Base-by-base conservation (phyloP, 2,329 filamentous ascomycete species). In the Talaromyces pinophilus region DNA sequence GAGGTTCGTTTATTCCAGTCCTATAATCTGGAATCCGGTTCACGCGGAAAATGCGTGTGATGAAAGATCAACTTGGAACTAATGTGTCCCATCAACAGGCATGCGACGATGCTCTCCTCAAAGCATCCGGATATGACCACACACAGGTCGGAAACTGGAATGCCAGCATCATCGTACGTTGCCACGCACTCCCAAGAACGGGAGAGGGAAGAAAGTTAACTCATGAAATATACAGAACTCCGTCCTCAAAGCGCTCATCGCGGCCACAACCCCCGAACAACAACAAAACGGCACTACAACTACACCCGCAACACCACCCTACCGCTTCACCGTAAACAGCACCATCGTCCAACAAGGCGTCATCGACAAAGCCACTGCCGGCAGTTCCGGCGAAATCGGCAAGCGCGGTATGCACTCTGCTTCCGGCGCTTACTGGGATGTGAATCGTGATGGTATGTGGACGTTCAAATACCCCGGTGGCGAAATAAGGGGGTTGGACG, bases 291-390 rank as follows among this genome's bases (percentile, higher is more conserved):
- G 35, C 48, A 71, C 75, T 5, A 46, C 35, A 10, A 46, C 57
- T 1, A 19, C 62, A 7, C 38, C 62, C 13, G 71, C 80, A 8
- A 46, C 15, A 15, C 76, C 86, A 30, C 90, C 91, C 5, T 97
- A 89, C 87, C 98, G 98, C 81, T 98, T 94, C 82, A 92, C 93
- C 72, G 93, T 96, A 82, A 98, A 97, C 85, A 96, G 92, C 84
- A 98, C 94, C 71, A 97, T 98, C 76, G 96, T 98, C 72, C 94
- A 99, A 83, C 94, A 98, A 82, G 79, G 78, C 22, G 84, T 94
- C 40, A 87, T 80, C 61, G 75, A 78, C 69, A 75, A 76, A 69
- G 75, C 79, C 35, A 82, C 85, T 70, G 84, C 85, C 75, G 82
- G 84, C 69, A 79, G 81, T n/a, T 76, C 77, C 28, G 84, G 85